These are phyloP conservation scores for Oropetium thomaeum DNA, from an alignment of 176 grass and related monocot species.

Conservation along the genomic window DNA sequence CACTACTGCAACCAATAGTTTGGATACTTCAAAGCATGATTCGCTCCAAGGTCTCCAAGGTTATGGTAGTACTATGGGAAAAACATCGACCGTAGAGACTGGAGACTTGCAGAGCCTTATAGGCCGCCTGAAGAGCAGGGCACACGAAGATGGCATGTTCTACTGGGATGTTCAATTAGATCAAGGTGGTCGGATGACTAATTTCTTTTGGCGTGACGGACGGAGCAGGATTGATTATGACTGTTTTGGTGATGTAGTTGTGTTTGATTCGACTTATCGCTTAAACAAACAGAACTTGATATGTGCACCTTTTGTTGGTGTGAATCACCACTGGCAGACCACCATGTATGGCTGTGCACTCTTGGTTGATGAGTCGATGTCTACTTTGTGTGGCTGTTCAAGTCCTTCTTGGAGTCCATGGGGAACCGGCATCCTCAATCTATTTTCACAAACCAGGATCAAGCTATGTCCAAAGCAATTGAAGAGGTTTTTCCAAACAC, in stretches of 20 bases:
- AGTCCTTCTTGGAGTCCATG: conserved; percentile 80
- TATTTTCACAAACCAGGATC: conserved; percentile 78
- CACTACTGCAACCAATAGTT: conserved; percentile 26
- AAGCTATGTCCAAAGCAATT: conserved; percentile 62
- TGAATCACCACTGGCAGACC: conserved; percentile 86
- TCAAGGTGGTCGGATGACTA: conserved; percentile 47
- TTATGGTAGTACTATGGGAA: conserved; percentile 21
- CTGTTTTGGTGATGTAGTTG: conserved; percentile 69
- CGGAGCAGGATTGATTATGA: conserved; percentile 68
- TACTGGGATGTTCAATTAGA: conserved; percentile 82
- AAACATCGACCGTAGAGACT: conserved; percentile 20
- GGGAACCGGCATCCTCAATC: conserved; percentile 51
- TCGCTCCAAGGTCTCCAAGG: conserved; percentile 14
- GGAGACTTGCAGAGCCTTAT: conserved; percentile 61
- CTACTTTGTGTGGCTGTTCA: conserved; percentile 63
- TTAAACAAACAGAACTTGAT: conserved; percentile 70
- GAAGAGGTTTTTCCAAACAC: conserved; percentile 61
- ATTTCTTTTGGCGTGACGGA: conserved; percentile 82
- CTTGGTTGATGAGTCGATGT: conserved; percentile 55
- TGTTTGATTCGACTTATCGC: conserved; percentile 73
- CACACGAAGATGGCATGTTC: conserved; percentile 68
- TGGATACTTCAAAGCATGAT: conserved; percentile 37
- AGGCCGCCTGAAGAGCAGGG: conserved; percentile 55
- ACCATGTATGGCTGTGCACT: conserved; percentile 74
- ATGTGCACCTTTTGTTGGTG: conserved; percentile 65